Evolutionary conservation across 2,329 filamentous ascomycete species (phyloP).

Genomic region (Dactylonectria macrodidyma): DNA sequence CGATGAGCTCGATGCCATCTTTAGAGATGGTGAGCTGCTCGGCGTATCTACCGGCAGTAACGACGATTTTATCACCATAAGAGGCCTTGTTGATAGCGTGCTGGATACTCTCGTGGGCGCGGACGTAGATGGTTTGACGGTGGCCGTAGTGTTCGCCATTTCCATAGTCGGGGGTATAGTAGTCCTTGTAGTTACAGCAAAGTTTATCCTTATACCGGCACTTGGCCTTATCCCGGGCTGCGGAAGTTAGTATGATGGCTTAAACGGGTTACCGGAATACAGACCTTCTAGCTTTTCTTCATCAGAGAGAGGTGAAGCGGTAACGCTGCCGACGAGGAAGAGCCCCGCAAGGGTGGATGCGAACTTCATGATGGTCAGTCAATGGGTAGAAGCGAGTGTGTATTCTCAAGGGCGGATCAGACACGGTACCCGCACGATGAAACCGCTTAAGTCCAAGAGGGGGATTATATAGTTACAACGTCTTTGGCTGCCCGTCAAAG

Average conservation of each 20-base stretch:
- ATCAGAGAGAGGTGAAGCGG: conserved; percentile 34
- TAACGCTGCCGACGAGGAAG: conserved; percentile 17
- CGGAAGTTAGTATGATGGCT: background rate
- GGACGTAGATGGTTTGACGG: conserved; percentile 36
- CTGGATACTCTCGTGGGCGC: conserved; percentile 49
- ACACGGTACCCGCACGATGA: background rate
- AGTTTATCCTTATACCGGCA: conserved; percentile 38
- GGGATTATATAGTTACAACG: background rate
- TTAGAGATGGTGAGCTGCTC: conserved; percentile 55
- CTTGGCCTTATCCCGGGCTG: conserved; percentile 27
- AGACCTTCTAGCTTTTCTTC: conserved; percentile 22
- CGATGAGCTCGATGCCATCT: conserved; percentile 52
- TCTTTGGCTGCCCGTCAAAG: background rate
- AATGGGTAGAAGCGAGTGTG: background rate
- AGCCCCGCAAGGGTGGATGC: conserved; percentile 18
- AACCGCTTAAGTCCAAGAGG: background rate
- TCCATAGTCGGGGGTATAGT: background rate
- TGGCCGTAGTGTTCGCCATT: conserved; percentile 16
- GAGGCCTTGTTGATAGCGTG: conserved; percentile 47
- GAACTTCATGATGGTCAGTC: conserved; percentile 29
- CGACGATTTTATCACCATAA: conserved; percentile 50
- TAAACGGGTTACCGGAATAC: background rate
- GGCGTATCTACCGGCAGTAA: conserved; percentile 50
- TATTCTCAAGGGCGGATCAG: background rate
- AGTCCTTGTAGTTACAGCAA: conserved; percentile 32